Percentiles rank a stretch among this genome's conserved stretches.
Evolutionary conservation across 345 rosid species (phyloP).

Genomic region (Ailanthus altissimus): DNA sequence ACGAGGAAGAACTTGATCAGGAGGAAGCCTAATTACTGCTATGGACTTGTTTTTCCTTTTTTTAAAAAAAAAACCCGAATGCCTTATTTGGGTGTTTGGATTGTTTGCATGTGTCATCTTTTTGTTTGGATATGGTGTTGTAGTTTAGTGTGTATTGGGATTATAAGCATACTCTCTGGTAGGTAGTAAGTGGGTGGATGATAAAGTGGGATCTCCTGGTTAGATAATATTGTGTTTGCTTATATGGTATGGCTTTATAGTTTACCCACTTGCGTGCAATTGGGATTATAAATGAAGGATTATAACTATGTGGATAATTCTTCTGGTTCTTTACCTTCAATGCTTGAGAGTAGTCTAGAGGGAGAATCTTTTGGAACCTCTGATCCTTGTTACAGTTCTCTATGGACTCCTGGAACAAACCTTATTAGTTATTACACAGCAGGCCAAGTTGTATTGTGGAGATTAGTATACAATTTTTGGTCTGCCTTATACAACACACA

Average conservation of each 20-base stretch:
- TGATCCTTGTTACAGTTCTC: not conserved
- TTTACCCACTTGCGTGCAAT: not conserved
- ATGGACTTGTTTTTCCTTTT: not conserved
- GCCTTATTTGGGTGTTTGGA: constrained; percentile 31
- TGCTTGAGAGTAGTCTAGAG: not conserved
- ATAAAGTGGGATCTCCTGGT: not conserved
- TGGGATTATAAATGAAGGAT: not conserved
- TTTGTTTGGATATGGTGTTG: not conserved
- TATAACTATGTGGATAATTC: not conserved
- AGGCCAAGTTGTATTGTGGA: no score
- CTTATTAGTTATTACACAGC: not conserved
- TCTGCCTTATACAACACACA: no score
- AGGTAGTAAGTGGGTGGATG: not conserved
- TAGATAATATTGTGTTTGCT: not conserved
- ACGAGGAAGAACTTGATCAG: constrained; percentile 50
- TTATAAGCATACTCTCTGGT: not conserved
- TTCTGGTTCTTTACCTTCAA: not conserved
- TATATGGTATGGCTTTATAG: not conserved
- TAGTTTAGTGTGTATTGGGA: constrained; percentile 4
- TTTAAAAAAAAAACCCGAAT: constrained; percentile 36
- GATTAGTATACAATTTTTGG: no score
- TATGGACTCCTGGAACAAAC: not conserved
- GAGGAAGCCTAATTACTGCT: not conserved
- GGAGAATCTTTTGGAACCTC: not conserved
- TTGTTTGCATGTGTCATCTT: constrained; percentile 8